Percentiles rank a stretch among this genome's conserved stretches.
phyloP scores from a whole-genome alignment of 805 yeast genomes.

The Yarrowia sp. region DNA sequence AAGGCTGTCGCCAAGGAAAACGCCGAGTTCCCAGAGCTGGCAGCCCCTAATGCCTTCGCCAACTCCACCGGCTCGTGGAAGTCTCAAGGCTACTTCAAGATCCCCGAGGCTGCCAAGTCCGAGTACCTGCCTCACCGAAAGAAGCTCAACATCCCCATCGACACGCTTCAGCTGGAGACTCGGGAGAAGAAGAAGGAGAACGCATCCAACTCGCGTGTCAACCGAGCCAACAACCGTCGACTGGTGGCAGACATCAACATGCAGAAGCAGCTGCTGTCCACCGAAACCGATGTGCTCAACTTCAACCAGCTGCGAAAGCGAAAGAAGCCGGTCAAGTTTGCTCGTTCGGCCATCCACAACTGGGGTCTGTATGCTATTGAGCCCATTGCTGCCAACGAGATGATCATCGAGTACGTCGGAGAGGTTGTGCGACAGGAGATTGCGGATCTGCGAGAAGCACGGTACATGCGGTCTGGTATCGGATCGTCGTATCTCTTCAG shows the following conservation, averaged over 20 bases:
- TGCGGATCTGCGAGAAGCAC: slow-evolving; percentile 86
- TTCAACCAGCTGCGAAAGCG: slow-evolving; percentile 85
- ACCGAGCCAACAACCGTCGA: slow-evolving; percentile 81
- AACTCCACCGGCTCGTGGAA: slow-evolving; percentile 56
- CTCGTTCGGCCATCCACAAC: slow-evolving; percentile 93
- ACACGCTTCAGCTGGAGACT: slow-evolving; percentile 32
- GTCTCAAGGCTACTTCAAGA: slow-evolving; percentile 70
- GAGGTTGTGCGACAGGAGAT: slow-evolving; percentile 90
- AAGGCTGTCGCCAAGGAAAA: slow-evolving; percentile 27
- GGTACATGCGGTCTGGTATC: slow-evolving; percentile 84
- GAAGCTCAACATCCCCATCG: slow-evolving; percentile 44
- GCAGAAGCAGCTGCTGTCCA: slow-evolving; percentile 60
- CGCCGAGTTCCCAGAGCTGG: slow-evolving; percentile 36
- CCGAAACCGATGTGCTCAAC: slow-evolving; percentile 75
- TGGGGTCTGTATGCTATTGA: slow-evolving; percentile 98
- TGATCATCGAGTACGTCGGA: slow-evolving; percentile 98
- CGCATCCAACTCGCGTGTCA: slow-evolving; percentile 68
- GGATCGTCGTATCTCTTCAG: slow-evolving; percentile 93
- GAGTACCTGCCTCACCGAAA: slow-evolving; percentile 82
- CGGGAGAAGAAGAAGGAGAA: slow-evolving; percentile 29
- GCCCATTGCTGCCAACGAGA: slow-evolving; percentile 92
- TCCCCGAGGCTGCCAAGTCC: slow-evolving; percentile 67
- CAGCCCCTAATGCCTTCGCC: slow-evolving; percentile 40
- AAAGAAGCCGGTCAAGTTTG: slow-evolving; percentile 93
- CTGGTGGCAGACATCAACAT: slow-evolving; percentile 87